Conservation (phyloP, 768 basidiomycete species). For the Mycena rebaudengoi region DNA sequence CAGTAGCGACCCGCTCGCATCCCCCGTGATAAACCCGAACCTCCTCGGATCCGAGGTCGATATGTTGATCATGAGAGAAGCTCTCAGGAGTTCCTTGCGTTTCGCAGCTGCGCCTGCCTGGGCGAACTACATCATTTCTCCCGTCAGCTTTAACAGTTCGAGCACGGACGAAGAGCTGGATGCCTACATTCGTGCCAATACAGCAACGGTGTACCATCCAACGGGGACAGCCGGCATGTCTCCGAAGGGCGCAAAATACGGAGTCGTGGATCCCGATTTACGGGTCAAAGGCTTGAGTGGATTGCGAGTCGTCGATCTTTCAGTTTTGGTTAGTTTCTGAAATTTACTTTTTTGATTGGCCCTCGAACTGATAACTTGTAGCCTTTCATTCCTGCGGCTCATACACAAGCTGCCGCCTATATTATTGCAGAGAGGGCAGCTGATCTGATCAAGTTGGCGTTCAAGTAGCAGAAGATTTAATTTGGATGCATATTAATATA, state of each 20-base stretch:
- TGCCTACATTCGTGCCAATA: conserved; percentile 31
- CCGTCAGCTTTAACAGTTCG: conserved; percentile 6
- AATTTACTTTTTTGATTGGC: background rate
- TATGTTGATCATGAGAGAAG: background rate
- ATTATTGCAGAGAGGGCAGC: conserved; percentile 35
- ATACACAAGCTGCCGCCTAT: conserved; percentile 32
- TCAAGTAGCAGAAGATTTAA: too few relatives aligned
- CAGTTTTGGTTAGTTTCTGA: conserved; percentile 34
- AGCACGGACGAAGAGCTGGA: conserved; percentile 40
- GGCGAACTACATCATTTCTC: background rate
- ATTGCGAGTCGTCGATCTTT: conserved; percentile 47
- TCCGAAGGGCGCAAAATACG: conserved; percentile 32
- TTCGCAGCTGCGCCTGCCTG: background rate
- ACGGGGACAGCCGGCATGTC: conserved; percentile 43
- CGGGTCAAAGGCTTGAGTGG: conserved; percentile 44
- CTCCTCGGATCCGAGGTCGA: conserved; percentile 38
- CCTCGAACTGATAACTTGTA: background rate
- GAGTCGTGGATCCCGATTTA: conserved; percentile 43
- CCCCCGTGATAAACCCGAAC: conserved; percentile 55
- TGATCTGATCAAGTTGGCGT: conserved; percentile 32
- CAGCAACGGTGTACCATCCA: conserved; percentile 41
- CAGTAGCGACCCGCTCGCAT: too few relatives aligned
- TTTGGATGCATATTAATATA: too few relatives aligned
- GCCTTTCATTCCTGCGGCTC: conserved; percentile 33
- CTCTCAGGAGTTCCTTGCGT: background rate